A percentile compares a stretch with the other conserved stretches of the same genome.
phyloP scores from a whole-genome alignment of 768 basidiomycete species.

The Russula lepida region DNA sequence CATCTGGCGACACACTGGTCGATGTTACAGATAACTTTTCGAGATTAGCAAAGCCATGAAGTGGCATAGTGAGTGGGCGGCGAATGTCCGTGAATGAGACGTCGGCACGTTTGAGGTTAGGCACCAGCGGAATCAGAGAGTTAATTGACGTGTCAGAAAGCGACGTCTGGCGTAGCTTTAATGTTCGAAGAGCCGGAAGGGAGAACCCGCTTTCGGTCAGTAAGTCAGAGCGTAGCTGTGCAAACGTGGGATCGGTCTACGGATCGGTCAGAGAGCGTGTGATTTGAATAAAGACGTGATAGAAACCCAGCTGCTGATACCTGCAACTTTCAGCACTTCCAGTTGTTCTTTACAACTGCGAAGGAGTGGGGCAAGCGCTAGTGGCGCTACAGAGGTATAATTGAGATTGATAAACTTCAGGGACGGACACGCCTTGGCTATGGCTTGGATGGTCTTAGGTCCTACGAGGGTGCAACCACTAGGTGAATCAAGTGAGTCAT shows the following conservation, averaged over 20 bases:
- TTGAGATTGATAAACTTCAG: constrained; percentile 49
- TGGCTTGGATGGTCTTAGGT: constrained; percentile 37
- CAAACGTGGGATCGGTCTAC: constrained; percentile 51
- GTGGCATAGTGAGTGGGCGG: constrained; percentile 27
- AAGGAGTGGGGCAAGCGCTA: constrained; percentile 39
- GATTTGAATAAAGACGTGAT: background rate
- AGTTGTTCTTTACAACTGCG: constrained; percentile 32
- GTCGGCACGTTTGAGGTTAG: constrained; percentile 48
- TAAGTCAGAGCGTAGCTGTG: constrained; percentile 34
- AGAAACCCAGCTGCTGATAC: constrained; percentile 49
- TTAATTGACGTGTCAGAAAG: constrained; percentile 44
- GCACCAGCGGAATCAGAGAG: constrained; percentile 37
- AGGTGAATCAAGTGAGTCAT: constrained; percentile 12
- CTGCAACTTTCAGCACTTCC: constrained; percentile 54
- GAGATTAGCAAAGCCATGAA: constrained; percentile 25
- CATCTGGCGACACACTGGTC: constrained; percentile 35
- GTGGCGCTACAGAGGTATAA: constrained; percentile 48
- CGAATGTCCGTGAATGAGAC: constrained; percentile 54
- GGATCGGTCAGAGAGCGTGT: background rate
- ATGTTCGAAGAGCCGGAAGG: constrained; percentile 37
- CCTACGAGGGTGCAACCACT: constrained; percentile 58
- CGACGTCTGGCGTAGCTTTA: constrained; percentile 51
- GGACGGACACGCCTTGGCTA: constrained; percentile 34
- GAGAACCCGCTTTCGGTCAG: constrained; percentile 21
- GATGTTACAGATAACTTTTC: constrained; percentile 62